These are phyloP conservation scores for Colletotrichum tabaci DNA, from an alignment of 2,329 filamentous ascomycete genomes.

Conservation along the genomic window DNA sequence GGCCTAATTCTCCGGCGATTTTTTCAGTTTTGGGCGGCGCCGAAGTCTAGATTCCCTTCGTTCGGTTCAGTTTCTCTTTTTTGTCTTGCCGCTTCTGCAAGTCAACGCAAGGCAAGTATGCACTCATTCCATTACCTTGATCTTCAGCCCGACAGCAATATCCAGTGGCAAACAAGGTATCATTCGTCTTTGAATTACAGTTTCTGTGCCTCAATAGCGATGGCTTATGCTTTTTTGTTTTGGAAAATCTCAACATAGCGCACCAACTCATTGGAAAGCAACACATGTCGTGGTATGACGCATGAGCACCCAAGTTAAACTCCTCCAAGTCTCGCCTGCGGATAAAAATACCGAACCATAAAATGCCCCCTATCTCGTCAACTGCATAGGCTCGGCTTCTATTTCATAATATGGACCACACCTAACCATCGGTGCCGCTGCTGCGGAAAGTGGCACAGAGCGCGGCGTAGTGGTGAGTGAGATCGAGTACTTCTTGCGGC, in stretches of 20 bases:
- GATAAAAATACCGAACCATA: conserved; percentile 19
- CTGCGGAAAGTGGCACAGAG: conserved; percentile 96
- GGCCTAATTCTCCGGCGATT: conserved; percentile 5
- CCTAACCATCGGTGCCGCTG: conserved; percentile 88
- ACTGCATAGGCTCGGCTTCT: neutral
- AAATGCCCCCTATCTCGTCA: conserved; percentile 16
- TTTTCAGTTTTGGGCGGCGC: neutral
- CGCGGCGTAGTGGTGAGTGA: conserved; percentile 96
- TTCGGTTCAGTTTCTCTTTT: neutral
- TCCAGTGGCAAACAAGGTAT: conserved; percentile 35
- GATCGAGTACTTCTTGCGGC: conserved; percentile 91
- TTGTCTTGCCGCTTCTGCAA: neutral
- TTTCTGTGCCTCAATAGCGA: conserved; percentile 17
- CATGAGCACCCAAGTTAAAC: conserved; percentile 27
- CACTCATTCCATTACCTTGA: neutral
- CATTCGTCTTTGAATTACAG: conserved; percentile 40
- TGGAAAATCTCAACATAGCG: conserved; percentile 28
- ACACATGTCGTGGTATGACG: conserved; percentile 24
- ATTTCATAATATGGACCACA: neutral
- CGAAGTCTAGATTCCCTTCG: neutral
- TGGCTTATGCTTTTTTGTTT: conserved; percentile 34
- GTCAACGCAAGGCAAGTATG: neutral
- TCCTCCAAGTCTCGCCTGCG: conserved; percentile 25
- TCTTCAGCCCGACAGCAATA: neutral
- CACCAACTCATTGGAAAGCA: conserved; percentile 12